These are phyloP conservation scores for Leptographium galeiforme DNA, from an alignment of 2,329 filamentous ascomycete genomes.

Conservation along the genomic window DNA sequence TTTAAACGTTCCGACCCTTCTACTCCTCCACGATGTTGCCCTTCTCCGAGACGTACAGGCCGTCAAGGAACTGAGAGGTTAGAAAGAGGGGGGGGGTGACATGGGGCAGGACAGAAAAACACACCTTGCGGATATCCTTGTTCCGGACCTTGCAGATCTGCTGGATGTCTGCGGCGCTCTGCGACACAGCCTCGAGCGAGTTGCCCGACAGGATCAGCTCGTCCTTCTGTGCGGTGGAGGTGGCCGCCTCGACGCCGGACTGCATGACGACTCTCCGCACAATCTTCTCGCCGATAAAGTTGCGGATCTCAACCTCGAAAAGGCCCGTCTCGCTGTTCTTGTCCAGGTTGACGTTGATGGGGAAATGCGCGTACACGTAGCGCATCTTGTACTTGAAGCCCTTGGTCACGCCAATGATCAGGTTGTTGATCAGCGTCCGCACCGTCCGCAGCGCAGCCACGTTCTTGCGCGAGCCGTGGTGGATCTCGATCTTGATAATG, in stretches of 20 bases:
- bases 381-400: conserved; percentile 99
- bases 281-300: conserved; percentile 99
- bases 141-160: conserved; percentile 99
- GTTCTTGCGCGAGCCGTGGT: conserved; percentile 97
- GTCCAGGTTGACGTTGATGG: conserved; percentile 99
- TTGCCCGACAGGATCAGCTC: conserved; percentile 89
- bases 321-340: conserved; percentile 86
- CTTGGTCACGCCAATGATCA: conserved; percentile 96
- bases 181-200: conserved; percentile 93
- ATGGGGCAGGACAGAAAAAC: too few species aligned
- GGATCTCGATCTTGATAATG: conserved; percentile 90
- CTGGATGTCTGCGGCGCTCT: conserved; percentile 98
- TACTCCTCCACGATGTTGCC: conserved; percentile 76
- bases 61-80: conserved; percentile 78
- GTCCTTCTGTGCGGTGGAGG: conserved; percentile 91
- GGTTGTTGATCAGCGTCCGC: conserved; percentile 95
- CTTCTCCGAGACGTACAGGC: conserved; percentile 99
- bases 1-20: not conserved
- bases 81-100: too few species aligned
- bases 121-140: conserved; percentile 99
- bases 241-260: conserved; percentile 77
- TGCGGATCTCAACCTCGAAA: conserved; percentile 94
- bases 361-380: conserved; percentile 99
- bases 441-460: conserved; percentile 96
- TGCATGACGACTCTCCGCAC: conserved; percentile 86